Conservation (phyloP, 208 protist species). For the Strigomonas oncopelti region DNA sequence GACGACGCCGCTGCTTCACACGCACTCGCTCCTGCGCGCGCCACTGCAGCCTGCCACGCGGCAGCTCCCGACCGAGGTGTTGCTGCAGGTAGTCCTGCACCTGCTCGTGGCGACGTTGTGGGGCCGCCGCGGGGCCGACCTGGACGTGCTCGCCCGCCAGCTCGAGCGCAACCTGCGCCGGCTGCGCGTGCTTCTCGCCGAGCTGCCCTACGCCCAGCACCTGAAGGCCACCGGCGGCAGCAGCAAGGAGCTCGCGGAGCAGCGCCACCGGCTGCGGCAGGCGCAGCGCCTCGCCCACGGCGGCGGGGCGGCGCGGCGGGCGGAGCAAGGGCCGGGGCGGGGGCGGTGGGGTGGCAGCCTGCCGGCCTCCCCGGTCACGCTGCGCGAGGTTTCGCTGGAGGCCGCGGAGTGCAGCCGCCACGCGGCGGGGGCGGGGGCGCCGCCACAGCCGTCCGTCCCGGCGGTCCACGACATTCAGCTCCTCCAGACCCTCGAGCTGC, state of each 20-base stretch:
- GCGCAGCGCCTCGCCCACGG: background rate
- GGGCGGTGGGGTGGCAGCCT: too few relatives aligned
- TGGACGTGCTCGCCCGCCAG: slow-evolving; percentile 57
- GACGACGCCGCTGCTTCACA: slow-evolving; percentile 1
- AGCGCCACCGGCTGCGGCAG: background rate
- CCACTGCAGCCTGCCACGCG: slow-evolving; percentile 21
- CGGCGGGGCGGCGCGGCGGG: too few relatives aligned
- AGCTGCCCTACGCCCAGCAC: slow-evolving; percentile 42
- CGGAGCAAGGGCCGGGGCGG: too few relatives aligned
- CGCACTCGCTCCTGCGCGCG: background rate
- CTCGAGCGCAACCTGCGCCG: slow-evolving; percentile 79
- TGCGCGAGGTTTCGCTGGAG: slow-evolving; percentile 5
- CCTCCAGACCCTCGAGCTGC: slow-evolving; percentile 51
- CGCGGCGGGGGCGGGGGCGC: slow-evolving; percentile 17
- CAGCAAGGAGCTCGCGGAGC: background rate
- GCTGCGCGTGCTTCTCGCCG: slow-evolving; percentile 52
- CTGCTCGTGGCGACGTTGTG: slow-evolving; percentile 65
- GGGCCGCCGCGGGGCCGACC: slow-evolving; percentile 50
- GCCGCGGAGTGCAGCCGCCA: slow-evolving; percentile 16
- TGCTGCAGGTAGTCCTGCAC: slow-evolving; percentile 75
- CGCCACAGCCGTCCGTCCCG: slow-evolving; percentile 14
- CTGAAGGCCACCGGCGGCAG: slow-evolving; percentile 13
- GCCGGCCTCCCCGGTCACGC: background rate
- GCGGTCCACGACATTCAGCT: slow-evolving; percentile 42
- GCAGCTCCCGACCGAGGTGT: slow-evolving; percentile 47